Percentiles rank a stretch among this genome's conserved stretches.
These are phyloP conservation scores for Metschnikowia cubensis DNA, from an alignment of 805 yeast genomes.

Conservation along the genomic window DNA sequence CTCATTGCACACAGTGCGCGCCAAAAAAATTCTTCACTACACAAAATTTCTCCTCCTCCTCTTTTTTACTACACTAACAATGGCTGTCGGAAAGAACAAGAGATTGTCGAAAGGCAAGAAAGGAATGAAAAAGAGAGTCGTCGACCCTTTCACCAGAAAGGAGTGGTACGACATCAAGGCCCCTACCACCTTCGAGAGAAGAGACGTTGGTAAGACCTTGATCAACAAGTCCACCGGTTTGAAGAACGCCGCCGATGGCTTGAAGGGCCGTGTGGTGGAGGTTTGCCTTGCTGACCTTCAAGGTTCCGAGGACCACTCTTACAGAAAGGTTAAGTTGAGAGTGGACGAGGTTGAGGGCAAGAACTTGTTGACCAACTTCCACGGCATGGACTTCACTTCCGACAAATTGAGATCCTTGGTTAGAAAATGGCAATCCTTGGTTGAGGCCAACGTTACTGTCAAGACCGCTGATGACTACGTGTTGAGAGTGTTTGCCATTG, in stretches of 20 bases:
- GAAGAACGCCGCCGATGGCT: conserved; percentile 95
- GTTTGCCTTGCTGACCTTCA: conserved; percentile 95
- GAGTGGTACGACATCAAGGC: conserved; percentile 99
- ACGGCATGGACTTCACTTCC: conserved; percentile 96
- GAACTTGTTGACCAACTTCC: conserved; percentile 98
- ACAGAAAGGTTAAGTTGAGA: conserved; percentile 95
- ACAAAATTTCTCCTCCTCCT: conserved; percentile 1
- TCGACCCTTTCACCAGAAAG: conserved; percentile 99
- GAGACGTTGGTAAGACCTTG: conserved; percentile 97
- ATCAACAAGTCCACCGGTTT: conserved; percentile 98
- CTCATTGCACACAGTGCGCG: background rate
- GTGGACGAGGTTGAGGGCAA: conserved; percentile 99
- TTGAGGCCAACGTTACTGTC: conserved; percentile 97
- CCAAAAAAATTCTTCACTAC: background rate
- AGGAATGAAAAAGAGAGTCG: conserved; percentile 98
- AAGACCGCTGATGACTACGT: conserved; percentile 98
- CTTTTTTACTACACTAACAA: conserved; percentile 17
- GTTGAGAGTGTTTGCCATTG: conserved; percentile 93
- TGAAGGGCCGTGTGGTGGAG: conserved; percentile 97
- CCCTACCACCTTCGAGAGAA: conserved; percentile 97
- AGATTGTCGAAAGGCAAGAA: conserved; percentile 88
- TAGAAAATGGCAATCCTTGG: conserved; percentile 98
- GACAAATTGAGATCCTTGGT: conserved; percentile 97
- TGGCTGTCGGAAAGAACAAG: conserved; percentile 90
- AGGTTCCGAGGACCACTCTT: conserved; percentile 98